A percentile compares a stretch with the other conserved stretches of the same genome.
Evolutionary conservation across 257 asterid genomes (phyloP).

Genomic region (Anisodus tanguticus): DNA sequence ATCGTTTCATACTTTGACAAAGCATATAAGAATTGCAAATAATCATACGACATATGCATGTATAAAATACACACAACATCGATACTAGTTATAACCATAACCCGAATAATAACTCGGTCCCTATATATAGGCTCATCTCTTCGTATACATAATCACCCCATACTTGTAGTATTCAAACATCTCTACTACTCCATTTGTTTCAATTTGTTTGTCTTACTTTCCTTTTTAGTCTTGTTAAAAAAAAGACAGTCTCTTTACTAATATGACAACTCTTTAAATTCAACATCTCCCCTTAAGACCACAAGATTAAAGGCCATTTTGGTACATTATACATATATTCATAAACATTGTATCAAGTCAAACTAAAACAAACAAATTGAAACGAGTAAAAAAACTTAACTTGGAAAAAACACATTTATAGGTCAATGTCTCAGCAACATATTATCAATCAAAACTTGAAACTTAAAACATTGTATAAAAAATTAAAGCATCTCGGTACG

Average conservation of each 20-base stretch:
- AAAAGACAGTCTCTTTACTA: no score
- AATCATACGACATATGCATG: not conserved
- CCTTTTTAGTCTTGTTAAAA: no score
- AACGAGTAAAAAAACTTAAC: not conserved
- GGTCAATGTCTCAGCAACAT: not conserved
- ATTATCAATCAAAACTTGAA: not conserved
- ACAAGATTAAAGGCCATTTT: no score
- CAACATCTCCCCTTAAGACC: no score
- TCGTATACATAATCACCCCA: not conserved
- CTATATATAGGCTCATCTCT: not conserved
- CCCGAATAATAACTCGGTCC: not conserved
- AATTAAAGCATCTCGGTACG: conserved; percentile 19
- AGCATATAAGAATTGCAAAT: not conserved
- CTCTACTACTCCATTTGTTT: not conserved
- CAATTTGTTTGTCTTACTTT: no score
- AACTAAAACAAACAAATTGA: no score
- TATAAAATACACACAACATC: not conserved
- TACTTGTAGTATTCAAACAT: not conserved
- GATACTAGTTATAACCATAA: not conserved
- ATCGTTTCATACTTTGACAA: not conserved
- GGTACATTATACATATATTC: no score
- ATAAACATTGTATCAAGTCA: no score
- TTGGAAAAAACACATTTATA: not conserved
- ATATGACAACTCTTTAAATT: no score
- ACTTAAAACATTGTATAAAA: not conserved